Percentiles rank a stretch among this genome's conserved stretches.
phyloP scores from a whole-genome alignment of 768 basidiomycete species.

The Tricholomella constricta region DNA sequence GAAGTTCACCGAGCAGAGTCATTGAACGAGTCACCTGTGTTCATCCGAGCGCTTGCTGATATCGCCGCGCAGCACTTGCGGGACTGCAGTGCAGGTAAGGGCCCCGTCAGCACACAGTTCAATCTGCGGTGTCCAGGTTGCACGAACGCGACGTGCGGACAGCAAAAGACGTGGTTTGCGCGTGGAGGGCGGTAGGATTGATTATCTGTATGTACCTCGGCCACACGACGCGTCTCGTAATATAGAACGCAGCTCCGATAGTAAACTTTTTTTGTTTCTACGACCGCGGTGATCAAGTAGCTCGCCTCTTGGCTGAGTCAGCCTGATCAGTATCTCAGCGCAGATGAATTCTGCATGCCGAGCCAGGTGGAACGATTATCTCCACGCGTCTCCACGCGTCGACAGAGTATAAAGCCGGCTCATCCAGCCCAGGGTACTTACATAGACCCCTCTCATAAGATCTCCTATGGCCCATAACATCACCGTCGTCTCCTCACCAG shows the following conservation, averaged over 20 bases:
- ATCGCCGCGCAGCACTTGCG: conserved; percentile 80
- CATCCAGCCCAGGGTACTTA: background rate
- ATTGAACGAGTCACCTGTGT: conserved; percentile 93
- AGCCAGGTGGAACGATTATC: conserved; percentile 2
- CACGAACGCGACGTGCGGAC: conserved; percentile 82
- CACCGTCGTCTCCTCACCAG: conserved; percentile 87
- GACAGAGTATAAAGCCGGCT: conserved; percentile 9
- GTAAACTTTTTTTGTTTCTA: background rate
- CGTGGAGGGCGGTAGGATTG: conserved; percentile 59
- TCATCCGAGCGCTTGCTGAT: conserved; percentile 93
- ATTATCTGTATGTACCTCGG: background rate
- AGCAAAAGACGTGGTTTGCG: conserved; percentile 89
- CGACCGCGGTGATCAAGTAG: background rate
- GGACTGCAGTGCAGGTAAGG: conserved; percentile 57
- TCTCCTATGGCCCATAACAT: conserved; percentile 41
- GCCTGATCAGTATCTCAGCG: background rate
- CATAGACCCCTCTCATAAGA: conserved; percentile 1
- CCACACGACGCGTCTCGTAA: conserved; percentile 11
- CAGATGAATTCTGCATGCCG: background rate
- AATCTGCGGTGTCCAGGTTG: conserved; percentile 92
- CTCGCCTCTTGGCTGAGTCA: conserved; percentile 12
- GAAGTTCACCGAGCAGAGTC: conserved; percentile 88
- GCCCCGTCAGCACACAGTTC: conserved; percentile 77
- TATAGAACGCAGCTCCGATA: conserved; percentile 8
- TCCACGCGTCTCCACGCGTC: conserved; percentile 14